Base-by-base conservation (phyloP, 208 protist genomes). In the Trypanosoma brucei region DNA sequence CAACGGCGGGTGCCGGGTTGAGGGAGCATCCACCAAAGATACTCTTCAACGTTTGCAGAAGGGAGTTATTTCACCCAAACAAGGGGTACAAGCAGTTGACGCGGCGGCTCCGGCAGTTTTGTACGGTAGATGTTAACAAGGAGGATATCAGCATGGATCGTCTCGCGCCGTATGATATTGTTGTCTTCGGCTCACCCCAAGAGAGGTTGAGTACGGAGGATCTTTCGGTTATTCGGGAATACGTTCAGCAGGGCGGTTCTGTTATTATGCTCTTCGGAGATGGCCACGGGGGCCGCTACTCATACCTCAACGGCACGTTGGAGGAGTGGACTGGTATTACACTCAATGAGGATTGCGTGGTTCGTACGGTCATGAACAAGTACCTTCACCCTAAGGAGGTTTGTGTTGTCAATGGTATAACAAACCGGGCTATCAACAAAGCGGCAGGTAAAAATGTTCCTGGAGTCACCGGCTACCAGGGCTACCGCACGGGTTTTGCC, bases 301-400 rank as follows among this genome's bases (percentile, higher is more conserved):
- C 71, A 11, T 92, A 93, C 72, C 78, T 96, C 0, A 93, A 92
- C 60, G 56, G 72, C 38, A 65, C 59, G 1, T 55, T 97, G 0
- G 84, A 96, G 53, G 83, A 98, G 30, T 95, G 88, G 88, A 95
- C 81, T 7, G 95, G 94, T 37, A 94, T 98, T 37, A 84, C 72
- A 3, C 76, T 97, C 22, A 98, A 98, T 68, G 76, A 84, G 50
- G 97, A 98, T 68, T 91, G 86, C 45, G 97, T 98, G 13, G 83
- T 98, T 58, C 75, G 94, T 39, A 97, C 96, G 1, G 86, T 97
- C 9, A 93, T 97, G 76, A 92, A 97, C 75, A 97, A 97, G 61
- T 98, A 98, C 69, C 70, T 92, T n/a, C 96, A 98, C 76, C 97
- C 97, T 0, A 98, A 98, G 82, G 94, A 96, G 74, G 92, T 96